Base-by-base conservation (phyloP, 768 basidiomycete genomes). In the Termitomyces sp. region DNA sequence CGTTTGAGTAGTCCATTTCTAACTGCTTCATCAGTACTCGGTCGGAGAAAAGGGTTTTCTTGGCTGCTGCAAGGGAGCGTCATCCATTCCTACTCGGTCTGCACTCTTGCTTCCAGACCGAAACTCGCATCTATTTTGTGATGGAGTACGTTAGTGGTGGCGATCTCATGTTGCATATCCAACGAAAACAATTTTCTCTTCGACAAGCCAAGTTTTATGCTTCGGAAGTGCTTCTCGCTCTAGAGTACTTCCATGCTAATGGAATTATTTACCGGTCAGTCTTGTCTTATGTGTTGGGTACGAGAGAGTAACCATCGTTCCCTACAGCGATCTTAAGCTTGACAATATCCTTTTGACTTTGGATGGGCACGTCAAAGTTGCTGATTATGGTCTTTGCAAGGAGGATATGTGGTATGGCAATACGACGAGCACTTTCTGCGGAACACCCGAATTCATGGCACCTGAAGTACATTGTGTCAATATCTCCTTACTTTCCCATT, bases 71-170 rank as follows among this genome's bases (percentile, higher is more conserved):
- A 4, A 83, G 89, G 61, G 95, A 98, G 71, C 86, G 95, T 5
- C 97, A 99, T 76, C 97, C 97, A 0, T 99, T 99, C 85, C 76
- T 99, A 44, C 88, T 99, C 63, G 93, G 90, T 13, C 79, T 99
- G 43, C 97, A 98, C 70, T 98, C 96, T 16, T 98, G 97, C 79
- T 99, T 99, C 86, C 97, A 99, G 76, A 98, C 97, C 4, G 97
- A 98, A 74, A 98, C 97, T 4, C 89, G 97, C 23, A 89, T 99
- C 54, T 99, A 99, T 79, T 98, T 99, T 70, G 97, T 98, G 66
- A 98, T 99, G 97, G 97, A 98, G 76, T 99, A 98, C 74, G 91
- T 99, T 62, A 95, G 93, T 68, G 97, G 97, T 60, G 97, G 97
- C 65, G 97, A 99, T 78, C 82, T 99, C 60, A 98, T 99, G 97